phyloP scores from a whole-genome alignment of 495 filamentous ascomycete species.

The Podospora pseudoanserina region DNA sequence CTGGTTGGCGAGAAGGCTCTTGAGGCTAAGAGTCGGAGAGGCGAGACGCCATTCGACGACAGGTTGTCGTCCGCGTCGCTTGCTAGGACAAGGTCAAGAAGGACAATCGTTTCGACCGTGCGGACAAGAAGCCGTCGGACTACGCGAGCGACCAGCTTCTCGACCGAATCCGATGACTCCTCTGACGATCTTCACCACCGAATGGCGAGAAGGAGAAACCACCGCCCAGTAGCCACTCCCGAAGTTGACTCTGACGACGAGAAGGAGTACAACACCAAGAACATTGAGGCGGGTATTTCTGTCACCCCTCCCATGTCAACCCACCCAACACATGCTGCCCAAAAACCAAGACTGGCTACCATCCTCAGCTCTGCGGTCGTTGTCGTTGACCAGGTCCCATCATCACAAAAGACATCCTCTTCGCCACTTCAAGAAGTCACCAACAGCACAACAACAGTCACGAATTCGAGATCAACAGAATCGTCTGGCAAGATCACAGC shows the following conservation, averaged over 20 bases:
- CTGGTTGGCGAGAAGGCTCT: constrained; percentile 37
- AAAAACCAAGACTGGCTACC: constrained; percentile 35
- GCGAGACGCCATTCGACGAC: constrained; percentile 32
- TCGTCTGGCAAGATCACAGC: neutral
- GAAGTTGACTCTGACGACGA: constrained; percentile 31
- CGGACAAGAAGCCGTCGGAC: constrained; percentile 33
- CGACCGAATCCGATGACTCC: constrained; percentile 37
- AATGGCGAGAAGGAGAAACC: constrained; percentile 22
- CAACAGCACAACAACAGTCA: constrained; percentile 3
- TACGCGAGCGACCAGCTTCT: constrained; percentile 34
- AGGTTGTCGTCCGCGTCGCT: constrained; percentile 24
- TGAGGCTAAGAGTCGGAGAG: constrained; percentile 39
- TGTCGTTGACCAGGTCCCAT: constrained; percentile 14
- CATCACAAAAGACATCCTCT: constrained; percentile 4
- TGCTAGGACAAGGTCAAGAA: constrained; percentile 26
- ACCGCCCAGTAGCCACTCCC: constrained; percentile 19
- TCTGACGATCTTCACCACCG: constrained; percentile 23
- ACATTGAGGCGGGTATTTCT: constrained; percentile 14
- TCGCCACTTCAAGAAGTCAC: constrained; percentile 13
- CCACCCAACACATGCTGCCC: constrained; percentile 25
- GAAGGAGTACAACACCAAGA: constrained; percentile 24
- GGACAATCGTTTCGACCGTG: constrained; percentile 26
- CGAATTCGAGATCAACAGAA: neutral
- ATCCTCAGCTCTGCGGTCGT: constrained; percentile 31
- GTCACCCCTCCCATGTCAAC: constrained; percentile 12